Evolutionary conservation across 768 basidiomycete genomes (phyloP), one percentile per base, ranked within the genome.

Genomic region (Trametes coccinea): DNA sequence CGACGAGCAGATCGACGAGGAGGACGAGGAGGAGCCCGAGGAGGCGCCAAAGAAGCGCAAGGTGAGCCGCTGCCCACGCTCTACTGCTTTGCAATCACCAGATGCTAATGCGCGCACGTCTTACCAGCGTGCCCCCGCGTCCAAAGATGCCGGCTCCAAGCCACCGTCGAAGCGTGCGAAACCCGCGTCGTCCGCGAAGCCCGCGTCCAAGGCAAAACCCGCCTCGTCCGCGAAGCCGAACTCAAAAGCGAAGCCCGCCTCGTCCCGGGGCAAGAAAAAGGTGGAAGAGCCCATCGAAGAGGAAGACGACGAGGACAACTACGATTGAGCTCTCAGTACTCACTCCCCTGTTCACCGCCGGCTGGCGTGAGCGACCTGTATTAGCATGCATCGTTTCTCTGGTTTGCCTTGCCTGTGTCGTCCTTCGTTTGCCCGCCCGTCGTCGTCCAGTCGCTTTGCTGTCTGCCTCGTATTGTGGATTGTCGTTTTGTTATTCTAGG

Each of bases 21-120:
- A 80, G 1, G 82, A 79, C 13, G 82, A 83, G 10, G 82, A 83
- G 10, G 74, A 74, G 6, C 62, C 53, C 6, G 77, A 76, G 8
- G 71, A 71, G 65, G 73, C 71, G 17, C 58, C 59, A 68, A 89
- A 86, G 78, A 92, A 92, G 76, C 86, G 88, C 75, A 89, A 90
- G 85, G 89, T 86, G 67, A 22, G 75, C 65, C 16, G 6, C 27
- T 27, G n/a, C 14, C n/a, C 34, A 49, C 43, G 13, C 11, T 29
- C 27, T 22, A 22, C 22, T 22, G 22, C 29, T 27, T 2, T 29
- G 7, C 29, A 22, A 22, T 22, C 22, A 47, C 46, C 6, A 27
- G 7, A 10, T 47, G 14, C n/a, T 30, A 3, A 11, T 13, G 10
- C 29, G 8, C 10, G 31, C 29, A 31, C 8, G 7, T 37, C 41